Conservation (phyloP, 768 basidiomycete genomes). For the Coprinopsis cinerea region DNA sequence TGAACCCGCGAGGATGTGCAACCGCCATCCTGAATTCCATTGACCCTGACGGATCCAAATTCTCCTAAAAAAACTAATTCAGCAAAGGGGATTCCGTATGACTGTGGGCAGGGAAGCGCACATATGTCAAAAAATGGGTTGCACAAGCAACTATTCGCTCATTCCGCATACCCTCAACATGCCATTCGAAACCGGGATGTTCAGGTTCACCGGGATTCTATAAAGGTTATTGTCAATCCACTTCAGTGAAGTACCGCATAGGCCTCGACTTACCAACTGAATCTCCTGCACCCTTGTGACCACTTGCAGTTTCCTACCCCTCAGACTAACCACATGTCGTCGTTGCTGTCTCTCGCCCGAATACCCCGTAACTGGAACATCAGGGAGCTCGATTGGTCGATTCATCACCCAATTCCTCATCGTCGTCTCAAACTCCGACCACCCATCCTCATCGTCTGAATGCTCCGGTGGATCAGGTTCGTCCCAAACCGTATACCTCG, state of each 20-base stretch:
- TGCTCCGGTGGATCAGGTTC: slow-evolving; percentile 44
- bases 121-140: slow-evolving; percentile 34
- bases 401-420: slow-evolving; percentile 37
- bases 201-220: slow-evolving; percentile 26
- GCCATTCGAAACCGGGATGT: slow-evolving; percentile 36
- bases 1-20: slow-evolving; percentile 37
- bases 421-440: slow-evolving; percentile 36
- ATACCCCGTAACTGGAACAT: slow-evolving; percentile 39
- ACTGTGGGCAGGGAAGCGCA: slow-evolving; percentile 19
- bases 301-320: slow-evolving; percentile 35
- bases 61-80: slow-evolving; percentile 29
- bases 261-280: slow-evolving; percentile 29
- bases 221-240: background rate
- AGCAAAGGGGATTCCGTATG: background rate
- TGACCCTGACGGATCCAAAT: slow-evolving; percentile 26
- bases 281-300: slow-evolving; percentile 37
- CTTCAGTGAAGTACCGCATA: background rate
- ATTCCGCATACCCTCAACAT: slow-evolving; percentile 48
- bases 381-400: slow-evolving; percentile 40
- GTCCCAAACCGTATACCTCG: slow-evolving; percentile 39
- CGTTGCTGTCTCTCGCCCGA: slow-evolving; percentile 39
- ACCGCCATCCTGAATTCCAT: slow-evolving; percentile 49
- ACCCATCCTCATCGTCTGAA: slow-evolving; percentile 45
- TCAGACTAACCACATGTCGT: slow-evolving; percentile 31
- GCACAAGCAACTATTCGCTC: slow-evolving; percentile 46